A percentile compares a stretch with the other conserved stretches of the same genome.
Evolutionary conservation across 331 rosid genomes (phyloP).

Genomic region (Phaseolus coccineus): DNA sequence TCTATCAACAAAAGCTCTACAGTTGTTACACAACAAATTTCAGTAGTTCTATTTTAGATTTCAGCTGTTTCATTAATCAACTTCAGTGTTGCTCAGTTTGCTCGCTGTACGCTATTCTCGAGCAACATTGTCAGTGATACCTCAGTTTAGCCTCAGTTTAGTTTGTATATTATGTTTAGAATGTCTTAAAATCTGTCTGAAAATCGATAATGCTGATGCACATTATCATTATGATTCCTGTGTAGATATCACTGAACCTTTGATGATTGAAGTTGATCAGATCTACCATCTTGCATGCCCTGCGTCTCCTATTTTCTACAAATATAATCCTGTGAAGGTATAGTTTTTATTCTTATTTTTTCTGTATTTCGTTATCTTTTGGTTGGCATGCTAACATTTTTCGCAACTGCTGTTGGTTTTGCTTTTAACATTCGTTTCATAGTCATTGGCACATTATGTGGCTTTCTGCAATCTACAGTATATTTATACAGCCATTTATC

Average conservation of each 20-base stretch:
- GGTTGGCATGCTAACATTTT: slow-evolving; percentile 19
- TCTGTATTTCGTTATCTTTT: slow-evolving; percentile 5
- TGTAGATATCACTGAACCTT: slow-evolving; percentile 88
- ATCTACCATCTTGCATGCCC: slow-evolving; percentile 99
- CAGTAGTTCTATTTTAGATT: slow-evolving; percentile 29
- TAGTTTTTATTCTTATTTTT: slow-evolving; percentile 10
- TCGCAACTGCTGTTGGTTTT: slow-evolving; percentile 14
- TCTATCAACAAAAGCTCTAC: slow-evolving; percentile 18
- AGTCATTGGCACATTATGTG: slow-evolving; percentile 7
- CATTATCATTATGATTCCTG: slow-evolving; percentile 34
- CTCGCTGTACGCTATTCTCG: slow-evolving; percentile 3
- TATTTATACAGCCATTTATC: not conserved
- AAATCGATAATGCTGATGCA: slow-evolving; percentile 32
- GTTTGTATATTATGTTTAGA: slow-evolving; percentile 8
- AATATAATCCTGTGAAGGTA: slow-evolving; percentile 97
- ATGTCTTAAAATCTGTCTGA: slow-evolving; percentile 33
- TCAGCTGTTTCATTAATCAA: slow-evolving; percentile 22
- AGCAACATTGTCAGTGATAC: slow-evolving; percentile 6
- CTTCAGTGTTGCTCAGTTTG: slow-evolving; percentile 17
- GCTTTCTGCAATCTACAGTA: slow-evolving; percentile 20
- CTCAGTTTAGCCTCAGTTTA: slow-evolving; percentile 23
- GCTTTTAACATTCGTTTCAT: slow-evolving; percentile 7
- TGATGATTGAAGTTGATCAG: slow-evolving; percentile 92
- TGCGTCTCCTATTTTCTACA: slow-evolving; percentile 95
- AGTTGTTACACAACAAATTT: slow-evolving; percentile 9